phyloP scores from a whole-genome alignment of 208 protist species.

The Hexamita inflata region DNA sequence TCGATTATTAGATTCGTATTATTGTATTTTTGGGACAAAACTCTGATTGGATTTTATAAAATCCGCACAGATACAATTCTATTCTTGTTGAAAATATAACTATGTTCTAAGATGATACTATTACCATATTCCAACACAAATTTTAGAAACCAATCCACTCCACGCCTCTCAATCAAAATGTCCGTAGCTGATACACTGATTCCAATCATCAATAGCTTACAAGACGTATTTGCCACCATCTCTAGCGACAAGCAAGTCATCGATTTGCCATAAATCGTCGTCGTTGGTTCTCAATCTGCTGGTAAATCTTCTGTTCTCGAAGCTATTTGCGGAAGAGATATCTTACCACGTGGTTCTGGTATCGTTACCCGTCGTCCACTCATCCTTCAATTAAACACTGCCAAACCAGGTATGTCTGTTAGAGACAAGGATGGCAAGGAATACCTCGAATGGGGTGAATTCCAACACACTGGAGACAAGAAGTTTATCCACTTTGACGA shows the following conservation, averaged over 20 bases:
- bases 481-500: conserved; percentile 79
- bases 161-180: too few relatives aligned
- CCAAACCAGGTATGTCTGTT: conserved; percentile 31
- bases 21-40: too few relatives aligned
- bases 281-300: conserved; percentile 78
- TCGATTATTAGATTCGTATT: too few relatives aligned
- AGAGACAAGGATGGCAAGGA: neutral
- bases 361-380: conserved; percentile 96
- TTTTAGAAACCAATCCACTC: too few relatives aligned
- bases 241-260: conserved; percentile 58
- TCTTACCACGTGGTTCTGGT: conserved; percentile 88
- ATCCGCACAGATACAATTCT: too few relatives aligned
- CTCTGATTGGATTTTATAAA: too few relatives aligned
- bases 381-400: conserved; percentile 77
- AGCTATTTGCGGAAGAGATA: conserved; percentile 90
- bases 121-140: too few relatives aligned
- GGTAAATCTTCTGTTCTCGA: conserved; percentile 95
- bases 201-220: conserved; percentile 82
- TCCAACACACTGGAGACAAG: conserved; percentile 61
- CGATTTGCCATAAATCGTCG: conserved; percentile 91
- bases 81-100: too few relatives aligned
- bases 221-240: conserved; percentile 64
- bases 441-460: conserved; percentile 60
- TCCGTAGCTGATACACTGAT: conserved; percentile 60
- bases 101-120: too few relatives aligned